These are phyloP conservation scores for Botryotinia calthae DNA, from an alignment of 2,329 filamentous ascomycete genomes.

Conservation along the genomic window DNA sequence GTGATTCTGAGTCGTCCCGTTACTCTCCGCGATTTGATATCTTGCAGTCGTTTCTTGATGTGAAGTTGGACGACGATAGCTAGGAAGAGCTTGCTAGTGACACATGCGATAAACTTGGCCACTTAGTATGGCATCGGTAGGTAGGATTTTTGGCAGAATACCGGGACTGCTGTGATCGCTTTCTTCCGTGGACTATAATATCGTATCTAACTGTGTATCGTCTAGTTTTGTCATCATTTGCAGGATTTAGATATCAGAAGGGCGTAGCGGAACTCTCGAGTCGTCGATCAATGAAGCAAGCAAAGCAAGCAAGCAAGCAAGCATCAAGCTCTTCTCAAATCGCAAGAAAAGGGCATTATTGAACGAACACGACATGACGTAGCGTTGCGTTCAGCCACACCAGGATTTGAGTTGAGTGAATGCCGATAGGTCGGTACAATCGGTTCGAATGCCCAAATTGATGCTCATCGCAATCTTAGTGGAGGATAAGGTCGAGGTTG, in stretches of 20 bases:
- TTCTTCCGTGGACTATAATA: neutral
- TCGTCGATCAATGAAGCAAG: neutral
- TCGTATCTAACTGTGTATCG: slow-evolving; percentile 9
- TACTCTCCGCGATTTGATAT: too few species aligned
- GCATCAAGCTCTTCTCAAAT: neutral
- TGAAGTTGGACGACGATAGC: neutral
- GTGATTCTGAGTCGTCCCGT: too few species aligned
- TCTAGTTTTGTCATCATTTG: neutral
- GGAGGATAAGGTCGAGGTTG: neutral
- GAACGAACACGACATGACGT: neutral
- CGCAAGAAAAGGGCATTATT: neutral
- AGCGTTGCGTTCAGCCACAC: slow-evolving; percentile 2
- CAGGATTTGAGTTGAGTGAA: neutral
- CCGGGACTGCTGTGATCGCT: neutral
- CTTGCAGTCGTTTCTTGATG: neutral
- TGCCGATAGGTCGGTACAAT: neutral
- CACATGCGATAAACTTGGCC: neutral
- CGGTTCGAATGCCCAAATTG: neutral
- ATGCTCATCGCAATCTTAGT: neutral
- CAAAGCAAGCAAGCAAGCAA: too few species aligned
- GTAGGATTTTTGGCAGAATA: neutral
- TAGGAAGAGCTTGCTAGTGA: neutral
- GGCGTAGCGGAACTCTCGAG: neutral
- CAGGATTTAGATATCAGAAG: neutral
- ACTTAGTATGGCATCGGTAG: neutral